Evolutionary conservation across 2,329 filamentous ascomycete genomes (phyloP).

Genomic region (Fonsecaea multimorphosa): DNA sequence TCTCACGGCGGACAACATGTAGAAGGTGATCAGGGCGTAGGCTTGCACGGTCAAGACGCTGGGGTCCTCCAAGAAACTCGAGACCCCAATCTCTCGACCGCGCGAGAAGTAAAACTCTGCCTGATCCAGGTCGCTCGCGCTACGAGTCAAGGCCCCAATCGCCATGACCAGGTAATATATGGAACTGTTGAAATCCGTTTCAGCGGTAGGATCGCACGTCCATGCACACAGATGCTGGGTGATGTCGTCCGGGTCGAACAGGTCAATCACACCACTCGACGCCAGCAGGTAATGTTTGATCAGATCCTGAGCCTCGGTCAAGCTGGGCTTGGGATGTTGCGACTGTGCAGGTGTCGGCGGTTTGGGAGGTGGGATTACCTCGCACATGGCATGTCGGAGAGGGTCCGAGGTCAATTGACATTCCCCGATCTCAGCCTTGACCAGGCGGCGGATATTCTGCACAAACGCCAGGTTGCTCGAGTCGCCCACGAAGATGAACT

Average conservation of each 20-base stretch:
- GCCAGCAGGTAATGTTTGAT: conserved; percentile 54
- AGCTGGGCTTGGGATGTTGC: conserved; percentile 42
- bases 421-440: conserved; percentile 53
- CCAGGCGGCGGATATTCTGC: conserved; percentile 59
- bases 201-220: conserved; percentile 45
- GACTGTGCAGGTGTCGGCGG: conserved; percentile 28
- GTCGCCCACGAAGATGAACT: conserved; percentile 62
- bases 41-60: conserved; percentile 59
- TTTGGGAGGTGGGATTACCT: conserved; percentile 39
- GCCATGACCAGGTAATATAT: conserved; percentile 60
- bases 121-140: conserved; percentile 48
- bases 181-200: conserved; percentile 51
- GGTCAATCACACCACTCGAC: conserved; percentile 56
- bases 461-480: conserved; percentile 60
- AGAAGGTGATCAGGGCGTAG: conserved; percentile 59
- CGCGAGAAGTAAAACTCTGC: conserved; percentile 57
- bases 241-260: conserved; percentile 56
- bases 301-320: conserved; percentile 50
- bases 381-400: conserved; percentile 51
- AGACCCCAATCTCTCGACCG: conserved; percentile 53
- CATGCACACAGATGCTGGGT: conserved; percentile 48
- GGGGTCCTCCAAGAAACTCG: conserved; percentile 56
- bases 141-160: conserved; percentile 50
- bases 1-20: conserved; percentile 59
- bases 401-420: conserved; percentile 51